phyloP scores from a whole-genome alignment of 768 basidiomycete species.

The Leccinum variicolor region DNA sequence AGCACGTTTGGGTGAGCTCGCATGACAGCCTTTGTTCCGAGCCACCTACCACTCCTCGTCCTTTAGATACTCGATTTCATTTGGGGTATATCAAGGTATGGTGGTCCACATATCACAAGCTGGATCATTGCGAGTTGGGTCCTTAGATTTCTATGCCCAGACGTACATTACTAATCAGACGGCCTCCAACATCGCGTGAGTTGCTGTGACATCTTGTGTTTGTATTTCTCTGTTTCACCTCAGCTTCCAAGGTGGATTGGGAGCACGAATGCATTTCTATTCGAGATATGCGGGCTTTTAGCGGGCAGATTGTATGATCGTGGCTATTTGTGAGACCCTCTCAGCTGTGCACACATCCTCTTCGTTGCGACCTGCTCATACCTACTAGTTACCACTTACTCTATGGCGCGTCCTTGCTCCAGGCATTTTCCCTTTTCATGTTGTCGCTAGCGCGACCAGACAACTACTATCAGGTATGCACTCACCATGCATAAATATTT shows the following conservation, averaged over 20 bases:
- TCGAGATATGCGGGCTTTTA: constrained; percentile 42
- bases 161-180: constrained; percentile 36
- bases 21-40: not conserved
- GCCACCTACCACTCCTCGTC: not conserved
- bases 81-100: constrained; percentile 43
- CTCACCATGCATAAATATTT: not conserved
- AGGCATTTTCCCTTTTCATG: constrained; percentile 39
- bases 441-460: constrained; percentile 42
- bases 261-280: constrained; percentile 45
- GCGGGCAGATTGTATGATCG: constrained; percentile 49
- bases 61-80: constrained; percentile 35
- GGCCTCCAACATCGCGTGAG: constrained; percentile 40
- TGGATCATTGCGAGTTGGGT: not conserved
- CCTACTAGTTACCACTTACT: constrained; percentile 20
- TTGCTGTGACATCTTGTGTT: not conserved
- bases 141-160: constrained; percentile 38
- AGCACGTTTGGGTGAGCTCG: constrained; percentile 34
- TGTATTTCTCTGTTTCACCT: not conserved
- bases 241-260: constrained; percentile 39
- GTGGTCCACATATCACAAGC: not conserved
- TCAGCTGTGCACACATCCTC: not conserved
- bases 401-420: constrained; percentile 27
- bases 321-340: constrained; percentile 45
- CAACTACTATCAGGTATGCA: constrained; percentile 41
- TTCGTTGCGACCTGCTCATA: constrained; percentile 5